These are phyloP conservation scores for Rhynchospora tenuis DNA, from an alignment of 176 grass and related monocot species.

Conservation along the genomic window DNA sequence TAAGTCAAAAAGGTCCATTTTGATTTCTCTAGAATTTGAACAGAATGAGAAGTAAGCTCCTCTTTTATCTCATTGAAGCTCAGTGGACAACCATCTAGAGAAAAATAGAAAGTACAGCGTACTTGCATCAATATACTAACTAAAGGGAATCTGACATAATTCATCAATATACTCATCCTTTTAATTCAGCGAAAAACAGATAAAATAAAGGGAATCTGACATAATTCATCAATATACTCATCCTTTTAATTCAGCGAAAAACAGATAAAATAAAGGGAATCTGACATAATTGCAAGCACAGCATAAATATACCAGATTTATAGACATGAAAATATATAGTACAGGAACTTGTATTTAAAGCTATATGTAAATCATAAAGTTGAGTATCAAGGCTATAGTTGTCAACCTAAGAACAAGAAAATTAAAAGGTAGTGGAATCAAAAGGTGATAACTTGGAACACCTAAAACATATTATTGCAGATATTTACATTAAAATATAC, in stretches of 20 bases:
- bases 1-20: conserved; percentile 93
- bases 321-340: conserved; percentile 80
- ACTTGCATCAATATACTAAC: too few relatives aligned
- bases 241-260: conserved; percentile 14
- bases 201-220: too few relatives aligned
- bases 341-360: conserved; percentile 76
- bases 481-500: conserved; percentile 32
- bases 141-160: too few relatives aligned
- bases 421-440: not conserved
- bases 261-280: not conserved
- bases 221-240: conserved; percentile 45
- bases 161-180: too few relatives aligned
- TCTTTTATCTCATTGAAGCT: conserved; percentile 56
- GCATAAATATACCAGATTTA: conserved; percentile 37
- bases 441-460: not conserved
- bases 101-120: conserved; percentile 23
- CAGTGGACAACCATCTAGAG: conserved; percentile 58
- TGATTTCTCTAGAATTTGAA: conserved; percentile 48
- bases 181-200: conserved; percentile 6
- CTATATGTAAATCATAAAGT: conserved; percentile 93
- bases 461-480: not conserved
- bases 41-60: conserved; percentile 46
- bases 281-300: not conserved
- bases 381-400: conserved; percentile 31
- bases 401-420: conserved; percentile 38